Evolutionary conservation across 176 grass and related monocot genomes (phyloP), one percentile per base, ranked within the genome.

Genomic region (Phoenix dactylifera): DNA sequence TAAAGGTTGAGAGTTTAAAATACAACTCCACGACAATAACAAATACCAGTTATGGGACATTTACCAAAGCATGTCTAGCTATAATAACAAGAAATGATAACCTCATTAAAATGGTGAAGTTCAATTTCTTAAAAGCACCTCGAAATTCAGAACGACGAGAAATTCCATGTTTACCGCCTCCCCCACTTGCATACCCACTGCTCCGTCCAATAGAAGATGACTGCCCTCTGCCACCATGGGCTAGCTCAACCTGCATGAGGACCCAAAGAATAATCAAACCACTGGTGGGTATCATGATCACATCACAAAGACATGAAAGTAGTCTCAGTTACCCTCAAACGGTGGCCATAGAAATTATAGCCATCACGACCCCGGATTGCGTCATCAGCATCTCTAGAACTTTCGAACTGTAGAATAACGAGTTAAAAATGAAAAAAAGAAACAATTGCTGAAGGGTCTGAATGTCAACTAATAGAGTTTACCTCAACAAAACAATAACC

Each of bases 401-500:
- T 68, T 49, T 57, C 66, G 49, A 68, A 68, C 66, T 68, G 35
- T 10, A 52, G 3, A 48, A 39, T 15, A 25, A 26, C 19, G 14
- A 48, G 26, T 68, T 57, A 6, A 22, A 7, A 4, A 55, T 23
- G 18, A 39, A 55, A 5, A 55, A 16, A 56, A 68, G 4, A 16
- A 39, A 6, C 16, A 14, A 30, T 14, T 44, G 35, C 35, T 44
- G 7, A 44, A 44, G 35, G 35, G 35, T 44, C 35, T 44, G 35
- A 44, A 44, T 14, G 7, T 14, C 12, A 12, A 44, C 16, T 57
- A 49, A 48, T 14, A 68, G n/a, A 4, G n/a, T 26, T 48, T 68
- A 68, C 66, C 66, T 68, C 66, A 22, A 68, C 66, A 49, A 68
- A 68, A 49, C 66, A 68, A 57, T 68, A 68, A 57, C 66, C 66